A percentile compares a stretch with the other conserved stretches of the same genome.
Evolutionary conservation across 176 grass and related monocot species (phyloP).

Genomic region (Lolium rigidum): DNA sequence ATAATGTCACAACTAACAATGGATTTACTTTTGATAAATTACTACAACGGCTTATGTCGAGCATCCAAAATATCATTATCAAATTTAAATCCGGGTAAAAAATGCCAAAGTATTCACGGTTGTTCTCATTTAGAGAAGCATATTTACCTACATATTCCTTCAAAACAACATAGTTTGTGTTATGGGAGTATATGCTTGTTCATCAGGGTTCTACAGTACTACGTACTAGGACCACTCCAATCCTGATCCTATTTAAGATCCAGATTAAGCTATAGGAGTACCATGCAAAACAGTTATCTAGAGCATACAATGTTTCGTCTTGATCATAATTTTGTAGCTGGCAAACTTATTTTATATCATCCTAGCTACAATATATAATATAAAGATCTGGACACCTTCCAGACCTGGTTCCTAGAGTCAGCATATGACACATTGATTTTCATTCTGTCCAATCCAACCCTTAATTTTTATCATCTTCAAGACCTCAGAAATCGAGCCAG

Average conservation of each 20-base stretch:
- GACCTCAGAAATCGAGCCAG: slow-evolving; percentile 35
- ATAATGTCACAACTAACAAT: neutral
- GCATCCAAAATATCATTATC: neutral
- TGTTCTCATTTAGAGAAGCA: neutral
- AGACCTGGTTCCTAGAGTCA: slow-evolving; percentile 13
- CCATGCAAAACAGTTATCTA: too few species aligned
- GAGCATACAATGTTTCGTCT: neutral
- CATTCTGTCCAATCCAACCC: slow-evolving; percentile 25
- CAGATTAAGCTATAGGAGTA: neutral
- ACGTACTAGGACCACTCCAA: neutral
- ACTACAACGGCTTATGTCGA: neutral
- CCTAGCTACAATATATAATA: neutral
- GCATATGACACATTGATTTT: neutral
- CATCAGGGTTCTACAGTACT: neutral
- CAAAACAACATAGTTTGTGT: neutral
- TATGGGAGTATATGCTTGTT: neutral
- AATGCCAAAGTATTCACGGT: neutral
- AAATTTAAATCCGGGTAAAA: neutral
- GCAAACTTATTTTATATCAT: neutral
- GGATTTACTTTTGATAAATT: neutral
- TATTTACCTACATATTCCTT: neutral
- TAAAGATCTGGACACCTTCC: neutral
- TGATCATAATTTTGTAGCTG: neutral
- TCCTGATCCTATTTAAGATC: slow-evolving; percentile 16
- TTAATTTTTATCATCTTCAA: neutral